These are phyloP conservation scores for Exophiala phaeomuriformis DNA, from an alignment of 2,329 filamentous ascomycete genomes.

Conservation along the genomic window DNA sequence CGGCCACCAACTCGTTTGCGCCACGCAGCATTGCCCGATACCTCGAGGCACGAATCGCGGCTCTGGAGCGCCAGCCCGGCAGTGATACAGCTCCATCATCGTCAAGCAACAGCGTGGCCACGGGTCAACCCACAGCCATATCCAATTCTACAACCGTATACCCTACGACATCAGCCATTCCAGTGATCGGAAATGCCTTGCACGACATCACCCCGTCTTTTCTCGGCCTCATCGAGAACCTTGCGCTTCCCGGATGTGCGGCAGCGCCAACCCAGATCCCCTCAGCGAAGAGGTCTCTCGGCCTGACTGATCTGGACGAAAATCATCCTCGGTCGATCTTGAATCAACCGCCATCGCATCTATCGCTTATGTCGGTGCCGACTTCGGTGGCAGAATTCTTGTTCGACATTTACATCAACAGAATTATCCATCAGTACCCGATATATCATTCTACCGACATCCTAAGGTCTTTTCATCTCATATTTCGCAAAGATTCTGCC, in stretches of 20 bases:
- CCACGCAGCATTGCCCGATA: slow-evolving; percentile 8
- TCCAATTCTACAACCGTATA: background rate
- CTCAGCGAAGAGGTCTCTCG: slow-evolving; percentile 7
- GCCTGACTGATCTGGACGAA: slow-evolving; percentile 7
- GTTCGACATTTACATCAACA: slow-evolving; percentile 5
- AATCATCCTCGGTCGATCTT: slow-evolving; percentile 8
- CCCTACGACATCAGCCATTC: background rate
- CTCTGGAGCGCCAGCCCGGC: background rate
- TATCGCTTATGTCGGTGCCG: slow-evolving; percentile 3
- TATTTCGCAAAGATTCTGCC: background rate
- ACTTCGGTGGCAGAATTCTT: slow-evolving; percentile 6
- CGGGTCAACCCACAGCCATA: no score
- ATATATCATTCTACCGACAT: slow-evolving; percentile 3
- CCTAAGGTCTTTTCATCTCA: background rate
- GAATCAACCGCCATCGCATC: slow-evolving; percentile 4
- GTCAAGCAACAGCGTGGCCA: background rate
- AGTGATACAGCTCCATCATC: background rate
- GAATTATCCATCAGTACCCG: slow-evolving; percentile 10
- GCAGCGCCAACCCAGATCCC: slow-evolving; percentile 8
- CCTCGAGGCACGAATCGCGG: slow-evolving; percentile 6
- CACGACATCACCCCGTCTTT: slow-evolving; percentile 6
- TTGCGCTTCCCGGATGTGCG: slow-evolving; percentile 3
- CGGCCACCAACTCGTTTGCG: background rate
- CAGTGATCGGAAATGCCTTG: background rate
- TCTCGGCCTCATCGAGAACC: slow-evolving; percentile 1